Evolutionary conservation across 2,329 filamentous ascomycete genomes (phyloP).

Genomic region (Aspergillaceae sp.): DNA sequence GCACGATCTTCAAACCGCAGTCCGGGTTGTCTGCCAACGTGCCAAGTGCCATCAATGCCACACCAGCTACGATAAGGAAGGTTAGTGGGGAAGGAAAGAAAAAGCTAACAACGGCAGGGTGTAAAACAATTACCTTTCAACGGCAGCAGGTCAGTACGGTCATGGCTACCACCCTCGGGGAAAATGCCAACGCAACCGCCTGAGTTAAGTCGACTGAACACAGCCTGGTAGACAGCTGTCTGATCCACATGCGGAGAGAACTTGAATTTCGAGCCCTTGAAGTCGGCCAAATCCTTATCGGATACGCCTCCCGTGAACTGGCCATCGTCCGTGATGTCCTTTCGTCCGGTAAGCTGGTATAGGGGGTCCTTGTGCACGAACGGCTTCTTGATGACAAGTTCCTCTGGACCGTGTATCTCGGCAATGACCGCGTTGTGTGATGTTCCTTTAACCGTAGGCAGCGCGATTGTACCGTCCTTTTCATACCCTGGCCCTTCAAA

Average conservation of each 20-base stretch:
- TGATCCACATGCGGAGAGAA: slow-evolving; percentile 90
- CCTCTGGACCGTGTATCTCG: slow-evolving; percentile 69
- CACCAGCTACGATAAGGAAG: slow-evolving; percentile 55
- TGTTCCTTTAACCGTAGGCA: slow-evolving; percentile 74
- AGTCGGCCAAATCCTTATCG: slow-evolving; percentile 47
- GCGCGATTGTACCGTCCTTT: slow-evolving; percentile 72
- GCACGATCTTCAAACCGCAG: slow-evolving; percentile 87
- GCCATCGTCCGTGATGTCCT: slow-evolving; percentile 60
- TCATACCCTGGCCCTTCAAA: slow-evolving; percentile 67
- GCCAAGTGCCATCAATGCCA: slow-evolving; percentile 95
- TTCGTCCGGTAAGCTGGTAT: slow-evolving; percentile 71
- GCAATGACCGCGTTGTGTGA: slow-evolving; percentile 76
- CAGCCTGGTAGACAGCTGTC: slow-evolving; percentile 83
- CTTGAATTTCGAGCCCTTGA: slow-evolving; percentile 73
- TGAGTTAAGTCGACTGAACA: slow-evolving; percentile 71
- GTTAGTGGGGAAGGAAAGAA: slow-evolving; percentile 5
- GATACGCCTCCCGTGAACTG: slow-evolving; percentile 50
- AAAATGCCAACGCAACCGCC: slow-evolving; percentile 95
- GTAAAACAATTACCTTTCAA: slow-evolving; percentile 54
- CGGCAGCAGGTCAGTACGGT: slow-evolving; percentile 81
- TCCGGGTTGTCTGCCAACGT: slow-evolving; percentile 76
- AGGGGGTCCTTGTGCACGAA: slow-evolving; percentile 71
- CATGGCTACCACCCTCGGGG: slow-evolving; percentile 91
- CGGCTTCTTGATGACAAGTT: slow-evolving; percentile 76
- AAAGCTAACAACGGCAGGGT: background rate